phyloP scores from a whole-genome alignment of 495 filamentous ascomycete species.

The Bacidia gigantensis region DNA sequence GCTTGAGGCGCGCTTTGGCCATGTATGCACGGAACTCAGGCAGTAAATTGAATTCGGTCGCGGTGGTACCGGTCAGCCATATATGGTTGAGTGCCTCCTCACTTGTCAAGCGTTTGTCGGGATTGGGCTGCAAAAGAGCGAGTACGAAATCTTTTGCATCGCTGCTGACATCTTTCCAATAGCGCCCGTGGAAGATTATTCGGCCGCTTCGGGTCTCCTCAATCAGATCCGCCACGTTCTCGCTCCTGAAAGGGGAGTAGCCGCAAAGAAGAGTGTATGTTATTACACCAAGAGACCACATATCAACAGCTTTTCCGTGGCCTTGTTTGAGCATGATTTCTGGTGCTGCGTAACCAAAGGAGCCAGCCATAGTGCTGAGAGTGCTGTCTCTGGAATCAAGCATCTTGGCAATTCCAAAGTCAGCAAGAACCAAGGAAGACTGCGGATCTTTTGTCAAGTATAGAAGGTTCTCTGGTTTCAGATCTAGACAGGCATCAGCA shows the following conservation, averaged over 20 bases:
- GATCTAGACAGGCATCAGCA: constrained; percentile 40
- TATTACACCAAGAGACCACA: constrained; percentile 98
- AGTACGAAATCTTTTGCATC: constrained; percentile 95
- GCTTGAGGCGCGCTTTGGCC: constrained; percentile 73
- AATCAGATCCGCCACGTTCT: constrained; percentile 85
- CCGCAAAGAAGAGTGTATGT: constrained; percentile 99
- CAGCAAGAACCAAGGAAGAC: constrained; percentile 83
- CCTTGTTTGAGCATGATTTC: constrained; percentile 98
- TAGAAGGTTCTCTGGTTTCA: constrained; percentile 96
- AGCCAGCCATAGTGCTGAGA: constrained; percentile 95
- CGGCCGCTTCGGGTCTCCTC: constrained; percentile 83
- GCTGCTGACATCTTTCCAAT: constrained; percentile 94
- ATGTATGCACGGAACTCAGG: constrained; percentile 95
- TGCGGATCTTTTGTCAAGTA: constrained; percentile 66
- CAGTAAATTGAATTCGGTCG: constrained; percentile 88
- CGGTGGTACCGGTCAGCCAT: constrained; percentile 85
- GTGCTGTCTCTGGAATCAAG: constrained; percentile 79
- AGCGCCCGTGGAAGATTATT: constrained; percentile 93
- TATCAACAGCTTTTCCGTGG: constrained; percentile 97
- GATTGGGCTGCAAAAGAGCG: constrained; percentile 63
- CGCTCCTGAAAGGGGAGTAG: constrained; percentile 93
- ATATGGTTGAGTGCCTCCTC: constrained; percentile 69
- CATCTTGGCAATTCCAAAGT: constrained; percentile 99
- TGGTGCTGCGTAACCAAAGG: constrained; percentile 94
- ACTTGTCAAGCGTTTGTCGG: constrained; percentile 64